Evolutionary conservation across 305 asterid species (phyloP).

Genomic region (Fraxinus xanthoxyloides): DNA sequence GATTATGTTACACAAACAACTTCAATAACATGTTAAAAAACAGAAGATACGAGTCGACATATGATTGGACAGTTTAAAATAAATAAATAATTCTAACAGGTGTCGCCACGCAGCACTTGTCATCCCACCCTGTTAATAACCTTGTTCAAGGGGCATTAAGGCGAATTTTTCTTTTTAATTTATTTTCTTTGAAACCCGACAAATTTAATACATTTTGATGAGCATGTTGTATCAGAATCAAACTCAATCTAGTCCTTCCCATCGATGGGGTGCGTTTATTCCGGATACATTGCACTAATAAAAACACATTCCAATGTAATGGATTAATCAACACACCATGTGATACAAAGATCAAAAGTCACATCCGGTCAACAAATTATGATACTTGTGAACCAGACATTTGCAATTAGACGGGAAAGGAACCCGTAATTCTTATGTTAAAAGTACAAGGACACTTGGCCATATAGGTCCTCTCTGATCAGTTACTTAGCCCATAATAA

Average conservation of each 20-base stretch:
- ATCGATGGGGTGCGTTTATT: not conserved
- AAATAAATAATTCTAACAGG: too few relatives aligned
- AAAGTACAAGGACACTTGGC: not conserved
- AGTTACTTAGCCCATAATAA: not conserved
- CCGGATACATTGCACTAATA: not conserved
- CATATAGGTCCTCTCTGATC: not conserved
- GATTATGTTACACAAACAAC: too few relatives aligned
- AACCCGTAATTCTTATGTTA: not conserved
- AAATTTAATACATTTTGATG: not conserved
- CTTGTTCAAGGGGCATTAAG: too few relatives aligned
- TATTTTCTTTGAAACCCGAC: not conserved
- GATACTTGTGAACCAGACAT: not conserved
- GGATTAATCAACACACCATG: slow-evolving; percentile 31
- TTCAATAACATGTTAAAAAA: too few relatives aligned
- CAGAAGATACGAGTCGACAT: too few relatives aligned
- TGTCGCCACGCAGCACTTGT: too few relatives aligned
- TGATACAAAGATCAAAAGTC: slow-evolving; percentile 14
- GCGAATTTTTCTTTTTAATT: too few relatives aligned
- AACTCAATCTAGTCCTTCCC: not conserved
- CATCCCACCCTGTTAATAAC: too few relatives aligned
- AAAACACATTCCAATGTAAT: not conserved
- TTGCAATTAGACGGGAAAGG: not conserved
- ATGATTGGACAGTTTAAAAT: too few relatives aligned
- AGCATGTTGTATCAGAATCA: not conserved
- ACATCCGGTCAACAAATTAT: not conserved